Conservation (phyloP, 1,284 basidiomycete genomes). For the Apiotrichum sp. region DNA sequence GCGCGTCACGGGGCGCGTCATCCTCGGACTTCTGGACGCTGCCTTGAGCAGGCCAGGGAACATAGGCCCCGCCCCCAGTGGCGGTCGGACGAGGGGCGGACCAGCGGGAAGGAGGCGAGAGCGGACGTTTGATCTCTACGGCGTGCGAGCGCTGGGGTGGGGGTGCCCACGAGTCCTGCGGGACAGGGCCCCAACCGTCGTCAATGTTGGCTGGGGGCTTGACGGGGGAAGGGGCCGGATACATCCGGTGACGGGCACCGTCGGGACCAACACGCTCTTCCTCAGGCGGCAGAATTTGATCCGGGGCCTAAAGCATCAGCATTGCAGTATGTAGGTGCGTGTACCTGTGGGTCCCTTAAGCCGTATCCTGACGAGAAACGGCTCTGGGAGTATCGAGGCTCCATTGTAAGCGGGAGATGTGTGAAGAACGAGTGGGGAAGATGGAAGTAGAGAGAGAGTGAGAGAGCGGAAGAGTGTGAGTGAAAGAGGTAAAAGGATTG, state of each 20-base stretch:
- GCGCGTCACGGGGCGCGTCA: not conserved
- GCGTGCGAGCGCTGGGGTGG: no score
- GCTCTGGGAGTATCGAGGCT: no score
- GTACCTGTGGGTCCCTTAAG: slow-evolving; percentile 1
- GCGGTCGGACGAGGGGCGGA: not conserved
- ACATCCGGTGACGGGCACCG: slow-evolving; percentile 24
- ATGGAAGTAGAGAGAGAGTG: not conserved
- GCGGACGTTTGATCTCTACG: no score
- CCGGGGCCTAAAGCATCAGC: not conserved
- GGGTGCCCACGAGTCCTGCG: no score
- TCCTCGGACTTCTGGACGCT: not conserved
- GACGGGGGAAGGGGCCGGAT: slow-evolving; percentile 26
- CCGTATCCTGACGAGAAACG: slow-evolving; percentile 14
- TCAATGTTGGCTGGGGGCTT: slow-evolving; percentile 21
- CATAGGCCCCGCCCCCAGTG: not conserved
- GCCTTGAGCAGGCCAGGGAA: no score
- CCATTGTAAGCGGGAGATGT: no score
- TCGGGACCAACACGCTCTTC: slow-evolving; percentile 20
- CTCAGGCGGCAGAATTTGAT: slow-evolving; percentile 16
- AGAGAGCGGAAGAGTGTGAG: not conserved
- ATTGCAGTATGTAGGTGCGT: not conserved
- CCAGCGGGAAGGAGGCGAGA: no score
- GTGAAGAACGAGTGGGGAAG: not conserved
- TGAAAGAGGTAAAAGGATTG: not conserved
- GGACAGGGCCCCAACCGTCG: slow-evolving; percentile 24